These are phyloP conservation scores for Pythium biforme DNA, from an alignment of 352 stramenopile species.

Conservation along the genomic window DNA sequence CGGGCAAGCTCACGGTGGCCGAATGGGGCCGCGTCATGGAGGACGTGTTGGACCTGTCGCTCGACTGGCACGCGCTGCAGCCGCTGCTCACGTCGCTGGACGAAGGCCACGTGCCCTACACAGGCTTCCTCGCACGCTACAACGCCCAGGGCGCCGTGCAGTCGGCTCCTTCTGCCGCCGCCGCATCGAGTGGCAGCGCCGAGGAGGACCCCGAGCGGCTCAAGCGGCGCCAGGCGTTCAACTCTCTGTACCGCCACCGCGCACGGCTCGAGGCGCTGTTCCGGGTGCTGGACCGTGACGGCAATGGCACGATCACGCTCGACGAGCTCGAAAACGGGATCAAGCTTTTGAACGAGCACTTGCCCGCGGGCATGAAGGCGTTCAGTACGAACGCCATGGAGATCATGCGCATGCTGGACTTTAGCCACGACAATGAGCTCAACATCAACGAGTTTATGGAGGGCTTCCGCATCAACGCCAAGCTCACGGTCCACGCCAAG, in stretches of 20 bases:
- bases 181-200: background rate
- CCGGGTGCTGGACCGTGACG: slow-evolving; percentile 74
- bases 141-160: slow-evolving; percentile 47
- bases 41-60: slow-evolving; percentile 70
- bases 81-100: slow-evolving; percentile 74
- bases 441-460: slow-evolving; percentile 92
- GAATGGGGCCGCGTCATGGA: slow-evolving; percentile 73
- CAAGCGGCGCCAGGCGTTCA: slow-evolving; percentile 70
- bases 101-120: slow-evolving; percentile 68
- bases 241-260: slow-evolving; percentile 80
- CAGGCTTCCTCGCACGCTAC: slow-evolving; percentile 75
- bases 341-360: slow-evolving; percentile 75
- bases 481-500: slow-evolving; percentile 83
- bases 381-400: slow-evolving; percentile 72
- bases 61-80: slow-evolving; percentile 78
- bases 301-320: slow-evolving; percentile 79
- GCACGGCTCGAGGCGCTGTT: slow-evolving; percentile 83
- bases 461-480: slow-evolving; percentile 84
- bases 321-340: slow-evolving; percentile 82
- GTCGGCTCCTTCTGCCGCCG: background rate
- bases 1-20: slow-evolving; percentile 43
- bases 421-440: slow-evolving; percentile 83
- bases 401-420: slow-evolving; percentile 87
- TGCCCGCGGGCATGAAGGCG: slow-evolving; percentile 61
- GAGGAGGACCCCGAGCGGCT: slow-evolving; percentile 41